Conservation (phyloP, 2,329 filamentous ascomycete species). For the Cryphonectria nitschkei region DNA sequence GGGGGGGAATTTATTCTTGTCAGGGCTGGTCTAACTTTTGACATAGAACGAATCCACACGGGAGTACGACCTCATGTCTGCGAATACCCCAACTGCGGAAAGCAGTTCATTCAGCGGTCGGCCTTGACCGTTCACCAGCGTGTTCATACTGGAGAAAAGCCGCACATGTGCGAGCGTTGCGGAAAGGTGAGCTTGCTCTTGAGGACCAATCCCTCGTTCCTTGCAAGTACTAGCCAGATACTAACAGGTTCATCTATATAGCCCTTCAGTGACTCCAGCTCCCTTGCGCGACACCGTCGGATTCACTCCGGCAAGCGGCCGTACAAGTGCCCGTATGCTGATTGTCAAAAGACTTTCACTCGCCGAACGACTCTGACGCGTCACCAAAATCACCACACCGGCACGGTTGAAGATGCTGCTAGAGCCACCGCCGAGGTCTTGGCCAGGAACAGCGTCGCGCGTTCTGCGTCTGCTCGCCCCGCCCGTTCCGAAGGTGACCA, state of each 20-base stretch:
- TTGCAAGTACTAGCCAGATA: not conserved
- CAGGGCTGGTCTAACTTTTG: constrained; percentile 33
- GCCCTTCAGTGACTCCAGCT: constrained; percentile 97
- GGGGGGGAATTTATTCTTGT: not conserved
- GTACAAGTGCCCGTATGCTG: constrained; percentile 96
- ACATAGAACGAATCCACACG: constrained; percentile 88
- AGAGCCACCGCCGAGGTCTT: constrained; percentile 86
- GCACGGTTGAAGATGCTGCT: constrained; percentile 91
- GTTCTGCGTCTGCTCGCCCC: constrained; percentile 46
- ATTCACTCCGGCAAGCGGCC: constrained; percentile 96
- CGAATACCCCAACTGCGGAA: constrained; percentile 85
- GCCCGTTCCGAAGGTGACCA: constrained; percentile 72
- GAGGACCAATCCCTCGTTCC: not conserved
- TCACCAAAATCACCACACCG: constrained; percentile 94
- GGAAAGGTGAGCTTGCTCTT: constrained; percentile 74
- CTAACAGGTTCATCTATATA: constrained; percentile 52
- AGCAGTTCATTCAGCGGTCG: constrained; percentile 96
- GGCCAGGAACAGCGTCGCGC: constrained; percentile 51
- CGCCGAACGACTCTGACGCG: constrained; percentile 91
- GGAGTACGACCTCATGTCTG: constrained; percentile 90
- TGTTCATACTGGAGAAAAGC: constrained; percentile 97
- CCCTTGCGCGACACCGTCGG: constrained; percentile 86
- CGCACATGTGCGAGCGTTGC: constrained; percentile 95
- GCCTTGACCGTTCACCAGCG: constrained; percentile 93
- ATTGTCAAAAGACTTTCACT: constrained; percentile 98